Evolutionary conservation across 2,329 filamentous ascomycete species (phyloP), one percentile per base, ranked within the genome.

Genomic region (Tolypocladium album): DNA sequence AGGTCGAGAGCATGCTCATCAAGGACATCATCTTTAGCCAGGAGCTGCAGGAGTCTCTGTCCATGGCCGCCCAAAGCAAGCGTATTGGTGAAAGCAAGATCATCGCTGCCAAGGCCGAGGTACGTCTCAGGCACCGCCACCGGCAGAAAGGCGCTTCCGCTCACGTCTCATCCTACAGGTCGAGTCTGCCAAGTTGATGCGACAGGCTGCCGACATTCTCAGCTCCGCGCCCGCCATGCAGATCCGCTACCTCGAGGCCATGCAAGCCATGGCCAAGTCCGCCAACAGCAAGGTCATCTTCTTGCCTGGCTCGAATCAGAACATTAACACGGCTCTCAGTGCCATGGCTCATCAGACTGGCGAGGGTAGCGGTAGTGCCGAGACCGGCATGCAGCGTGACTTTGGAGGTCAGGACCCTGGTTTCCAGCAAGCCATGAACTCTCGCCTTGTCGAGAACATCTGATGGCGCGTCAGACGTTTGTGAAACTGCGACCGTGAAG

Each of bases 1-100:
- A 90, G 71, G 94, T 97, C 61, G 94, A 97, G 81, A 92, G 88
- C 70, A 99, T 99, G 93, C 86, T 99, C 67, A 93, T 99, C 83
- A 97, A 99, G 79, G 94, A 99, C 75, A 96, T 99, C 72, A 89
- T 97, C 73, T 99, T 99, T 84, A 92, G 87, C 76, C 86, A 91
- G 71, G 94, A 97, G 67, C 82, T 99, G 53, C 94, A 99, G 76
- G 93, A 97, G 70, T 94, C 90, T 22, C 85, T 99, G 57, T 96
- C 90, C 71, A 97, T 99, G 94, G 94, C 94, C 45, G 94, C 94
- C 4, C 94, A 99, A 82, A 91, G 88, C 80, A 97, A 97, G 88
- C 88, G 94, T 67, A 96, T 97, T 60, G 94, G 94, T 78, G 94
- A 99, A 77, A 92, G 88, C 78, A 99, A 99, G 82, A 91, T 99